Evolutionary conservation across 1,284 basidiomycete genomes (phyloP), one percentile per base, ranked within the genome.

Genomic region (Apiotrichum gracile): DNA sequence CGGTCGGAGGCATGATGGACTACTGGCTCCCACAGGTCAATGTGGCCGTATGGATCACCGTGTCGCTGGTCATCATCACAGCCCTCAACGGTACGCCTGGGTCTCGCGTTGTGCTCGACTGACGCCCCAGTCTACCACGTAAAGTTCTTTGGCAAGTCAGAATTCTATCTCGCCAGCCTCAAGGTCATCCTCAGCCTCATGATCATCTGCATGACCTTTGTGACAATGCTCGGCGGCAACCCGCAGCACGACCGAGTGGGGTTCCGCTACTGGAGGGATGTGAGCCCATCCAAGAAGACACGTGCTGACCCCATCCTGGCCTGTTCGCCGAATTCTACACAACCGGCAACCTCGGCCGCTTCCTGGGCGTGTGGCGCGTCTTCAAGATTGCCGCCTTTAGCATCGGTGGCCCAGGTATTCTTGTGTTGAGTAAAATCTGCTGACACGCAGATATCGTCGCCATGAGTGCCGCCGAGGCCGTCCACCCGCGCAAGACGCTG

Each of bases 401-500:
- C 17, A 63, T 64, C 51, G 61, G 61, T 17, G 68, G 69, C 8
- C 67, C 69, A 31, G 31, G 31, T 31, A 31, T 5, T 3, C 4
- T 14, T 13, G 16, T 13, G 31, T 31, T 31, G 12, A 31, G 4
- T 31, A 31, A 31, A 13, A 31, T 6, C 67, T 68, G 17, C 61
- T 58, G 49, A 40, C 22, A 40, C 21, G n/a, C 21, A 26, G 37
- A 38, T 9, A 62, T 54, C 51, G 50, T 65, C 17, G 61, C 60
- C 10, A 56, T 63, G 53, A 57, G 63, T 21, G 60, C 66, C 0
- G 65, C 62, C 7, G 69, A 71, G 47, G 60, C 64, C 14, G 49
- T 51, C 5, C 60, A 67, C 34, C 69, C 69, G 4, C 49, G 67
- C 19, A 48, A 45, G 34, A 85, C 88, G 13, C 85, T 85, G 68